These are phyloP conservation scores for Plasmodium yoelii DNA, from an alignment of 169 alveolate genomes.

Conservation along the genomic window DNA sequence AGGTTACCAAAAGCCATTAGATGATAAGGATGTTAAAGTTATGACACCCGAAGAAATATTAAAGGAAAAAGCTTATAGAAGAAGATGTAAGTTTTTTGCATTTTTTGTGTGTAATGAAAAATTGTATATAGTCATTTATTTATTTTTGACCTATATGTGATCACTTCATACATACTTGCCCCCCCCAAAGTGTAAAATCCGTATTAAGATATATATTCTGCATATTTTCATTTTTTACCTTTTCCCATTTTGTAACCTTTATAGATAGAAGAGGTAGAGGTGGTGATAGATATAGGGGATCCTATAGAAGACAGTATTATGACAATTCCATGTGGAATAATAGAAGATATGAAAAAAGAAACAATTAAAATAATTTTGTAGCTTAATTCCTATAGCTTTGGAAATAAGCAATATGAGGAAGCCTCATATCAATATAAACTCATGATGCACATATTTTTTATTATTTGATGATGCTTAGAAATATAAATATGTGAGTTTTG, in stretches of 20 bases:
- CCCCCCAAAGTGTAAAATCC: too few relatives aligned
- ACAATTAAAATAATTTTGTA: not conserved
- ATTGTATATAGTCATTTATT: not conserved
- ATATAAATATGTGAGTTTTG: not conserved
- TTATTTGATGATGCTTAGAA: too few relatives aligned
- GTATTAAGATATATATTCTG: too few relatives aligned
- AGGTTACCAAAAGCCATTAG: slow-evolving; percentile 70
- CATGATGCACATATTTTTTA: slow-evolving; percentile 9
- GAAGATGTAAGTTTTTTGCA: slow-evolving; percentile 39
- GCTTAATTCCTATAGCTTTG: too few relatives aligned
- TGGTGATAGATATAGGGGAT: slow-evolving; percentile 26
- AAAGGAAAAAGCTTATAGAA: slow-evolving; percentile 66
- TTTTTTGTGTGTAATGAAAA: not conserved
- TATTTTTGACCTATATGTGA: not conserved
- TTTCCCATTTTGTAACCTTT: slow-evolving; percentile 1
- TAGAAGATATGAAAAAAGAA: slow-evolving; percentile 69
- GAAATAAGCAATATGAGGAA: slow-evolving; percentile 1
- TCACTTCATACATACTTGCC: too few relatives aligned
- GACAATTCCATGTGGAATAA: slow-evolving; percentile 74
- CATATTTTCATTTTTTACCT: not conserved
- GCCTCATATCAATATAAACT: not conserved
- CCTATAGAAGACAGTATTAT: slow-evolving; percentile 50
- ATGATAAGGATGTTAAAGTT: slow-evolving; percentile 56
- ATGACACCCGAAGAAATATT: slow-evolving; percentile 67
- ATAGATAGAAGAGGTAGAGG: slow-evolving; percentile 71